Evolutionary conservation across 805 yeast genomes (phyloP), one percentile per base, ranked within the genome.

Genomic region (Candida ponderosae): DNA sequence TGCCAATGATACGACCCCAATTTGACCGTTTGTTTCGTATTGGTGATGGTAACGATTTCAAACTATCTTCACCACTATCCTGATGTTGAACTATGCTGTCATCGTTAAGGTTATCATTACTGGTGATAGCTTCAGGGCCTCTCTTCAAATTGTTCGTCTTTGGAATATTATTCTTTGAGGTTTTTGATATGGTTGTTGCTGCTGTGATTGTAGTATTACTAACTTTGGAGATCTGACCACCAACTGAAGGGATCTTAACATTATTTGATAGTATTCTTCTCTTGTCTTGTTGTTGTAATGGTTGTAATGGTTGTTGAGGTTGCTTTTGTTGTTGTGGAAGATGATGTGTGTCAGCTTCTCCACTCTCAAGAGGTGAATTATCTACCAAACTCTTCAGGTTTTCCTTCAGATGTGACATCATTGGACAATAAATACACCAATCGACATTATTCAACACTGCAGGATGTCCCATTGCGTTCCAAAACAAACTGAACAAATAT

Each of bases 391-490:
- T 56, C 40, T 51, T 38, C 18, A 60, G 37, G 9, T 55, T 43
- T 24, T 51, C 43, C 4, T 59, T 56, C 21, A 60, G 44, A 14
- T 47, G 45, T 15, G 43, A 38, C 7, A 47, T 35, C 31, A 49
- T 59, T 1, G 78, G 78, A 15, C 74, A 76, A 53, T 62, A 74
- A 2, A 78, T 53, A 47, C 83, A 76, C 81, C 82, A 76, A 28
- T 58, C 53, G 18, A 62, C 57, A 24, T 24, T 24, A 24, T 24
- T 24, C 13, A 24, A 24, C 6, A 24, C 28, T 13, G 5, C 11
- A 24, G 5, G 6, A 8, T 21, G 7, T 10, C 7, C 10, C 24
- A 21, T 21, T 13, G 11, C n/a, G 6, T 4, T 40, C 36, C 67
- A 63, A 23, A 72, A 48, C 7, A 66, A 54, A 43, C 74, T 76